These are phyloP conservation scores for Ocimum tenuiflorum DNA, from an alignment of 257 asterid genomes.

Conservation along the genomic window DNA sequence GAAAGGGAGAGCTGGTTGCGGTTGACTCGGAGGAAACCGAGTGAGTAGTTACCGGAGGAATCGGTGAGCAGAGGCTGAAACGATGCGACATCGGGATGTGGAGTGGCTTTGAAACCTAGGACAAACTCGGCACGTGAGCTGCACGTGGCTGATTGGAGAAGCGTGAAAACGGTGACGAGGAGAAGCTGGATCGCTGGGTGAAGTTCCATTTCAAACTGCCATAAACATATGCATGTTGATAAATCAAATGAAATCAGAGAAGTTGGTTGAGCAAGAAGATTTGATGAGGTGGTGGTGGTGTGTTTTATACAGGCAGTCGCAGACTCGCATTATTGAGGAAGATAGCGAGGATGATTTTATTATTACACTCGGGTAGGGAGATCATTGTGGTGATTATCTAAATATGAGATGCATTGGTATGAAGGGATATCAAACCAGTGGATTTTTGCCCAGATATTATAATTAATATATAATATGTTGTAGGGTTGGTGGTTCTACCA, in stretches of 20 bases:
- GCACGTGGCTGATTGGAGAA: constrained; percentile 19
- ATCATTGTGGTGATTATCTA: background rate
- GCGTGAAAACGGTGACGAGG: constrained; percentile 10
- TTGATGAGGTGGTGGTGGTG: background rate
- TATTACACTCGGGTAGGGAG: background rate
- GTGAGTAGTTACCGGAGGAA: constrained; percentile 57
- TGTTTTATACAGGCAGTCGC: background rate
- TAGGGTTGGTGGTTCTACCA: constrained; percentile 9
- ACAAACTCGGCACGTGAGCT: constrained; percentile 27
- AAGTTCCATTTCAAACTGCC: constrained; percentile 20
- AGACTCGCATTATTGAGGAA: background rate
- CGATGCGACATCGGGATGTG: constrained; percentile 34
- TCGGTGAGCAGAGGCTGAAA: constrained; percentile 65
- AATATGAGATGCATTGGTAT: constrained; percentile 9
- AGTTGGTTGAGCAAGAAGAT: background rate
- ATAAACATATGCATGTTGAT: constrained; percentile 2
- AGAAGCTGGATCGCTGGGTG: constrained; percentile 3
- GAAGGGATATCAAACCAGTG: background rate
- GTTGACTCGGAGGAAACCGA: constrained; percentile 67
- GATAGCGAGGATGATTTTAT: background rate
- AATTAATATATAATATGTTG: background rate
- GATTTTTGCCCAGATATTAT: no score
- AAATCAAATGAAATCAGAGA: background rate
- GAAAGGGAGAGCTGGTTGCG: constrained; percentile 38
- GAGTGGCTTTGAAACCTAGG: constrained; percentile 52